phyloP scores from a whole-genome alignment of 2,329 filamentous ascomycete species.

The Ophiocordyceps sinensis region DNA sequence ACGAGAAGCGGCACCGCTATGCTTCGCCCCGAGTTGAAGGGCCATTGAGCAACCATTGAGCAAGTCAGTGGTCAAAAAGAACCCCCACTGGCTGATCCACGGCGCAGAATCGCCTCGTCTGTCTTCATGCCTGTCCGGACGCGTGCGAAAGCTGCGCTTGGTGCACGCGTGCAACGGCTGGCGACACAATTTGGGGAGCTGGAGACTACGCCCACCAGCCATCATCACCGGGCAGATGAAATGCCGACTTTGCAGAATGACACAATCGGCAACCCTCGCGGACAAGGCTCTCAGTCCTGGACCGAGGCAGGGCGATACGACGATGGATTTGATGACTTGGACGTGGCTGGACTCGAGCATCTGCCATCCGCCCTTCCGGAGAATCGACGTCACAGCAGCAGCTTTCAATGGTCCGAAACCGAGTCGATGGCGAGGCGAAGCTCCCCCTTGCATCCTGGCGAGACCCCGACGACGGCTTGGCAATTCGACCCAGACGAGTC shows the following conservation, averaged over 20 bases:
- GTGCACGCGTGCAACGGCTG: conserved; percentile 4
- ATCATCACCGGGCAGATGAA: conserved; percentile 2
- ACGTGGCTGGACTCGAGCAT: neutral
- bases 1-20: too few species aligned
- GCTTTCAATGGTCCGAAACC: conserved; percentile 2
- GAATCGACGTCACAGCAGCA: neutral
- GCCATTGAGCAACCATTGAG: too few species aligned
- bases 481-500: conserved; percentile 11
- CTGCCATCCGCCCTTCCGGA: neutral
- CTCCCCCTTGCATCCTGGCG: conserved; percentile 10
- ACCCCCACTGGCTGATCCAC: too few species aligned
- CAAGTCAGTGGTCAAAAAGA: too few species aligned
- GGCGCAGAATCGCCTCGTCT: neutral
- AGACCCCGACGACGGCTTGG: conserved; percentile 6
- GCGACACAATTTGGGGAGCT: conserved; percentile 14
- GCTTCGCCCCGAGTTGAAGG: too few species aligned
- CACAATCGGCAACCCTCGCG: neutral
- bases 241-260: neutral
- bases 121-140: neutral
- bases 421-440: conserved; percentile 14
- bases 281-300: neutral
- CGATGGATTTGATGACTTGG: neutral
- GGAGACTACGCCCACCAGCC: conserved; percentile 18
- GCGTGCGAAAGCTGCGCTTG: neutral
- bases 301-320: neutral